Evolutionary conservation across 2,329 filamentous ascomycete species (phyloP).

Genomic region (Ophiostoma populinum): DNA sequence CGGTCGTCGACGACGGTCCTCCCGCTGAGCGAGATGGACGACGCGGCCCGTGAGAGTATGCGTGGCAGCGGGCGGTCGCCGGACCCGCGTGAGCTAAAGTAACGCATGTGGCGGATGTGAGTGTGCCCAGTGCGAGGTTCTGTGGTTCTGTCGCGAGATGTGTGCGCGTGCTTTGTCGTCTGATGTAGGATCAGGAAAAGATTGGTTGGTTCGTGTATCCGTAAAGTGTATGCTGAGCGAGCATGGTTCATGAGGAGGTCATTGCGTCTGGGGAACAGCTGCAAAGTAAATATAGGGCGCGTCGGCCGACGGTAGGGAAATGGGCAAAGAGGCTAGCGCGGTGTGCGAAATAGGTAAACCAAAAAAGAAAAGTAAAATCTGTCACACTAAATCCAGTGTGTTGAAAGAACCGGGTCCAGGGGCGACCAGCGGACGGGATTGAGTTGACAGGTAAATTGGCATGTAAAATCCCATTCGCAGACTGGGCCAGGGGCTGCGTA

Average conservation of each 20-base stretch:
- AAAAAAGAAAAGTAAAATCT: neutral
- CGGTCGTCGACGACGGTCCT: neutral
- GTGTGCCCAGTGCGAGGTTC: neutral
- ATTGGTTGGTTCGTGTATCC: neutral
- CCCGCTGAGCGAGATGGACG: slow-evolving; percentile 1
- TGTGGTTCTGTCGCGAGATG: no score
- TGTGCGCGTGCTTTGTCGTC: no score
- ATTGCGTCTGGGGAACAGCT: slow-evolving; percentile 1
- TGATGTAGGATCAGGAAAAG: no score
- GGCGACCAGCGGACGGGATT: neutral
- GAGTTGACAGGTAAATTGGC: neutral
- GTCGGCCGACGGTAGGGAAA: no score
- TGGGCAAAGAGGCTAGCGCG: neutral
- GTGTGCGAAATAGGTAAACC: neutral
- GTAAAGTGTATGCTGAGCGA: slow-evolving; percentile 1
- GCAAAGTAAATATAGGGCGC: neutral
- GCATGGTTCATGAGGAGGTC: neutral
- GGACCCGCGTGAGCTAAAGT: neutral
- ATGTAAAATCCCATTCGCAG: no score
- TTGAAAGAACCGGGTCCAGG: neutral
- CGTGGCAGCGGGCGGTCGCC: slow-evolving; percentile 2
- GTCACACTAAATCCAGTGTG: no score
- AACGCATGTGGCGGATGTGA: neutral
- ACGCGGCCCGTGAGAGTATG: neutral
- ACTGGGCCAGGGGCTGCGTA: no score